Conservation (phyloP, 2,329 filamentous ascomycete species). For the Decorospora gaudefroyi region DNA sequence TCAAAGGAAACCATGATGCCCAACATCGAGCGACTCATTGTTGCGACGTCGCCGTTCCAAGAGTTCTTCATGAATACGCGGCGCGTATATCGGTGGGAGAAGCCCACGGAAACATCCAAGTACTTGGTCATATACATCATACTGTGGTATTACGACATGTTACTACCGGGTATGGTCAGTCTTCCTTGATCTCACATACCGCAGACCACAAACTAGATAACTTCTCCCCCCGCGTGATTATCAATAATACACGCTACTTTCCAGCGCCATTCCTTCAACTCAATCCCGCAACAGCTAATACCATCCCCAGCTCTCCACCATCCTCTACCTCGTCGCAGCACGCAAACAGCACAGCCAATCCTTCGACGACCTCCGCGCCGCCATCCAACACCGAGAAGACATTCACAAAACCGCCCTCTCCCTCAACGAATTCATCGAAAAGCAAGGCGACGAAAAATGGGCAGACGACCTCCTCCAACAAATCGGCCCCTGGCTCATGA, state of each 20-base stretch:
- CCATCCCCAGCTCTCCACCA: conserved; percentile 22
- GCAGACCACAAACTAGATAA: too few relatives aligned
- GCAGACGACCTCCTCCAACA: conserved; percentile 33
- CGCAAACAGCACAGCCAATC: conserved; percentile 27
- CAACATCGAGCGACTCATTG: conserved; percentile 45
- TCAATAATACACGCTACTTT: too few relatives aligned
- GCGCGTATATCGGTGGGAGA: conserved; percentile 47
- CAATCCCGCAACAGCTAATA: too few relatives aligned
- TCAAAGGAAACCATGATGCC: conserved; percentile 43
- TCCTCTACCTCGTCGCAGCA: conserved; percentile 31
- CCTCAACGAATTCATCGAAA: conserved; percentile 46
- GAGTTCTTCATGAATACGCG: conserved; percentile 42
- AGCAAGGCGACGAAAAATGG: conserved; percentile 46
- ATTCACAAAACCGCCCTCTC: conserved; percentile 36
- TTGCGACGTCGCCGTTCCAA: conserved; percentile 47
- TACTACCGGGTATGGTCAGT: conserved; percentile 37
- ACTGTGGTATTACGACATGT: conserved; percentile 34
- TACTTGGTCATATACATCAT: conserved; percentile 34
- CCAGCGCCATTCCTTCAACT: too few relatives aligned
- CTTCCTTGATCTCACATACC: background rate
- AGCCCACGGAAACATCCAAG: conserved; percentile 35
- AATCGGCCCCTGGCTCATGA: conserved; percentile 43
- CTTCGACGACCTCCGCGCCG: conserved; percentile 33
- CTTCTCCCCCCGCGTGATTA: too few relatives aligned
- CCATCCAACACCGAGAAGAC: conserved; percentile 43